Percentiles rank a stretch among this genome's conserved stretches.
phyloP scores from a whole-genome alignment of 768 basidiomycete species.

The Fistulinella prunicolor region DNA sequence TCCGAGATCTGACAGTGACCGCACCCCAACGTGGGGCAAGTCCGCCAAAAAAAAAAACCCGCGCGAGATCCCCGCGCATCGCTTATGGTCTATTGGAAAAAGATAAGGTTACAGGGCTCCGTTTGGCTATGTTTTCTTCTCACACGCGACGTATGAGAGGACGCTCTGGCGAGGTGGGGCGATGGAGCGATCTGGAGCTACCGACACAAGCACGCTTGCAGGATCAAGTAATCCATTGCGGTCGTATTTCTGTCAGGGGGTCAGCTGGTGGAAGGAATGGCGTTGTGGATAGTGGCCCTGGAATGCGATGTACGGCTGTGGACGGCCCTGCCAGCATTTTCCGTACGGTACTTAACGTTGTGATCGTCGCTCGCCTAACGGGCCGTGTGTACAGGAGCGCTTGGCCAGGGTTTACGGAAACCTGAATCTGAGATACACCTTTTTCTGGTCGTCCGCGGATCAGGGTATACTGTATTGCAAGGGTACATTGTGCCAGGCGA shows the following conservation, averaged over 20 bases:
- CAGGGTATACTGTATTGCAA: constrained; percentile 3
- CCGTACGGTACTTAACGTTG: no score
- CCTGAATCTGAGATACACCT: constrained; percentile 22
- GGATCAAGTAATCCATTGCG: neutral
- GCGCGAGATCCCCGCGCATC: neutral
- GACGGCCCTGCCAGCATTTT: no score
- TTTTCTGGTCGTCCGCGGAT: constrained; percentile 29
- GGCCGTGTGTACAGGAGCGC: constrained; percentile 10
- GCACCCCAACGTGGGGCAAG: no score
- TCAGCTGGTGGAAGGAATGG: no score
- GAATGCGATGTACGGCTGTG: no score
- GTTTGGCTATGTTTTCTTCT: no score
- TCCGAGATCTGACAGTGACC: no score
- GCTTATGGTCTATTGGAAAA: neutral
- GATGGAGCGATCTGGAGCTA: neutral
- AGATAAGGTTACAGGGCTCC: neutral
- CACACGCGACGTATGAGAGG: no score
- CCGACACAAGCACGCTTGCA: neutral
- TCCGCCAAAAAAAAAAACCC: no score
- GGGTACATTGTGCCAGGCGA: constrained; percentile 1
- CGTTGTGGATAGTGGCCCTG: no score
- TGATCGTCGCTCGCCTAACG: constrained; percentile 26
- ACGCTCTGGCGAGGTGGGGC: no score
- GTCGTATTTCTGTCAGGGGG: no score
- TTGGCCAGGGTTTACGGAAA: neutral